Evolutionary conservation across 208 protist species (phyloP), one percentile per base, ranked within the genome.

Genomic region (Acanthamoeba polyphaga): DNA sequence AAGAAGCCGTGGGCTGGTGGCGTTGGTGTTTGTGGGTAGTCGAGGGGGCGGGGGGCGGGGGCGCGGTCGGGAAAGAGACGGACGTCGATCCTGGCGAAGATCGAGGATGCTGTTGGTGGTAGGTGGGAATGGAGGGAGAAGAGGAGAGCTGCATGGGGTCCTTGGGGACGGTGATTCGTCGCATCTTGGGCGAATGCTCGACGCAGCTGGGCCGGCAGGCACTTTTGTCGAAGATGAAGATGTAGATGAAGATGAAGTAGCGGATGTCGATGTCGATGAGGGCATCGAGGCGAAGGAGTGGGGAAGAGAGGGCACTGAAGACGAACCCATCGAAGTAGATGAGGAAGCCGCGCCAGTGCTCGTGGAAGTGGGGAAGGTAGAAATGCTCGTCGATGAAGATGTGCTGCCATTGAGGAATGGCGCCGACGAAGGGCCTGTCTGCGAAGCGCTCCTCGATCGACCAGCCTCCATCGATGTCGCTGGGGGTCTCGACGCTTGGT

Each of bases 221-320:
- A 84, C 74, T n/a, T 84, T 84, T 3, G 74, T 84, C 10, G 74
- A 74, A 32, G 66, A 74, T 53, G 46, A 55, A 34, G 74, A 32
- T 1, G 70, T 78, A 38, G 70, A 46, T 17, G 70, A 29, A 29
- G 70, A 29, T 46, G 70, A 46, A 78, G 62, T 17, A 12, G 68
- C 68, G 32, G 68, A 76, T 76, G 68, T 76, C 68, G 68, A 34
- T 76, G 24, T 34, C 27, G 32, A 32, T 17, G 68, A 32, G 27
- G 68, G 22, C 15, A 27, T 27, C 29, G 68, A 76, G 68, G 8
- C 15, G 68, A 27, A 76, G 27, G 68, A 34, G n/a, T 15, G n/a
- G 68, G 68, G n/a, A 76, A 27, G 32, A 76, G 13, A 17, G 32
- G 58, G 17, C 58, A 24, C 12, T 24, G 58, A 27, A 62, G 58